phyloP scores from a whole-genome alignment of 2,329 filamentous ascomycete species.

The Sporothrix phasma region DNA sequence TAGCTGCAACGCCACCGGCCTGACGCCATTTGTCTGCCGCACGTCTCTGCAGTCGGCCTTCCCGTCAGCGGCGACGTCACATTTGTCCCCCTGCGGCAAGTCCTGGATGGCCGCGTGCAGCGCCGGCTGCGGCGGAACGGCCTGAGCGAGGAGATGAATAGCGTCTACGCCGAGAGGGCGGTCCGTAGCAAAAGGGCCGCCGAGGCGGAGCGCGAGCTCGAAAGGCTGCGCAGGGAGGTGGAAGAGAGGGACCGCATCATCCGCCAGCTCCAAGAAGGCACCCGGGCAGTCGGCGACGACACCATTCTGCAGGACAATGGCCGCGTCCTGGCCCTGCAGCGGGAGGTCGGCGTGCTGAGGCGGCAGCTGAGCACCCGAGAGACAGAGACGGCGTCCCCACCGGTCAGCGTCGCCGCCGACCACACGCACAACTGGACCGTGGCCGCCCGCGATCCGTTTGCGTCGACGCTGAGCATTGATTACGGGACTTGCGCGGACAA shows the following conservation, averaged over 20 bases:
- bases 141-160: conserved; percentile 49
- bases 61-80: conserved; percentile 31
- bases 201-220: conserved; percentile 37
- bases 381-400: conserved; percentile 9
- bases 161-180: conserved; percentile 38
- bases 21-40: conserved; percentile 49
- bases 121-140: conserved; percentile 46
- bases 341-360: conserved; percentile 27
- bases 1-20: conserved; percentile 33
- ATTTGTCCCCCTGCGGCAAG: conserved; percentile 43
- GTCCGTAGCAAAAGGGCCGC: conserved; percentile 26
- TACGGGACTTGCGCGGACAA: neutral
- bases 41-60: conserved; percentile 32
- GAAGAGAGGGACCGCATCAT: conserved; percentile 44
- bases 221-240: conserved; percentile 39
- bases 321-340: conserved; percentile 30
- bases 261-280: conserved; percentile 19
- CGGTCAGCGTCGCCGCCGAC: conserved; percentile 18
- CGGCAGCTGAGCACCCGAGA: conserved; percentile 23
- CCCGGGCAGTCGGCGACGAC: conserved; percentile 28
- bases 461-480: conserved; percentile 19
- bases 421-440: conserved; percentile 40
- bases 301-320: conserved; percentile 40
- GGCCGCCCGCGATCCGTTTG: conserved; percentile 38
- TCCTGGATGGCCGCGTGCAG: conserved; percentile 47